Base-by-base conservation (phyloP, 176 grass and related monocot genomes). In the Zoysia pacifica region DNA sequence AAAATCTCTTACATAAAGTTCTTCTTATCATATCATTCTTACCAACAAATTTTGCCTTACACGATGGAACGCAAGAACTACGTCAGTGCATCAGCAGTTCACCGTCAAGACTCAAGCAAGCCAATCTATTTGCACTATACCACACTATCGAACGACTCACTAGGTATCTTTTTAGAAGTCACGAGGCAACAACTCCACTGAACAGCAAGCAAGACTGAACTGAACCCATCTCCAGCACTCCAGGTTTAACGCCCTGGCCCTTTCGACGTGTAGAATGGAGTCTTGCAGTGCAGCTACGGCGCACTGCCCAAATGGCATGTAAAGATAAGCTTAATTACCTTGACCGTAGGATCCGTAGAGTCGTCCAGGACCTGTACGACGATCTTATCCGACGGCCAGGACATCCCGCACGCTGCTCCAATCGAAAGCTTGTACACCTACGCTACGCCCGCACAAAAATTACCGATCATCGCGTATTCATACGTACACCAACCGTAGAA, bases 341-440 rank as follows among this genome's bases (percentile, higher is more conserved):
- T 93, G 74, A 98, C 46, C 58, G 88, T 93, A 75, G 88, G 90
- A 91, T 98, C 95, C 1, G 92, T 98, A 56, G 95, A 98, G 62
- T 98, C 95, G 56, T 98, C 95, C 0, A 98, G 88, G 45, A 98
- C 88, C 77, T 98, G 95, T 11, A 98, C 73, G 19, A 94, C 83
- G 54, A 98, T 61, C 78, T 92, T 91, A 88, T 99, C 90, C 20
- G 88, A 95, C 90, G 96, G 96, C 96, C 96, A 99, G 3, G 86
- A 84, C 39, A 99, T 72, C 50, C 51, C 82, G 13, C 96, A 99
- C 13, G 92, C 90, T 8, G 96, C 92, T 15, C 86, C 90, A 43
- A 99, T 99, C 3, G 96, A 99, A 2, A 95, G 86, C 87, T 86
- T 95, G 88, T 99, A 99, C 62, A 99, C 96, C 96, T 99, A 75